These are phyloP conservation scores for Sporobolomyces roseus DNA, from an alignment of 768 basidiomycete species.

Conservation along the genomic window DNA sequence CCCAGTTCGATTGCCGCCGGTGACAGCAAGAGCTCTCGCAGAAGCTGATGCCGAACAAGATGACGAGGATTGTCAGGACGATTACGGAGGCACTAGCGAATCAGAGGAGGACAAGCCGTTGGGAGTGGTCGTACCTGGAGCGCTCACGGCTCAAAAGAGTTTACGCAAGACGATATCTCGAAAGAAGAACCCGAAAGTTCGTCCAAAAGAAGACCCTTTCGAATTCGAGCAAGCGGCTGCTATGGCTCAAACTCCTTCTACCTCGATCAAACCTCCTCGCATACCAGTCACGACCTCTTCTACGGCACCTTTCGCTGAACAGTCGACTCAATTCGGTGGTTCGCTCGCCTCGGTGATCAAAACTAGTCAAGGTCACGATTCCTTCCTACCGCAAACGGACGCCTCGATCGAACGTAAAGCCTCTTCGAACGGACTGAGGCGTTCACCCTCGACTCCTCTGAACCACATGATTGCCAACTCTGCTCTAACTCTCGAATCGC, in stretches of 20 bases:
- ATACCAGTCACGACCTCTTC: background rate
- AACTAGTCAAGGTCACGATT: conserved; percentile 37
- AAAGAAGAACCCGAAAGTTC: conserved; percentile 4
- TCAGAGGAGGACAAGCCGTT: conserved; percentile 70
- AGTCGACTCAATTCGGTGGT: too few relatives aligned
- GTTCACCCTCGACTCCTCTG: conserved; percentile 36
- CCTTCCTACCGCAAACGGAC: conserved; percentile 43
- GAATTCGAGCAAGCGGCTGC: conserved; percentile 27
- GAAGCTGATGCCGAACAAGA: background rate
- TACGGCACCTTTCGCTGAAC: too few relatives aligned
- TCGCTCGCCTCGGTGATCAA: too few relatives aligned
- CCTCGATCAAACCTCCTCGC: background rate
- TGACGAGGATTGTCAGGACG: conserved; percentile 21
- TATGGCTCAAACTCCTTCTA: background rate
- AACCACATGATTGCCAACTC: conserved; percentile 41
- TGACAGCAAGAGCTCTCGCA: background rate
- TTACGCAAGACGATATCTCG: conserved; percentile 57
- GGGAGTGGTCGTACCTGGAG: conserved; percentile 75
- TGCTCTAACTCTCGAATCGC: conserved; percentile 33
- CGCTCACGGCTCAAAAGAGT: conserved; percentile 73
- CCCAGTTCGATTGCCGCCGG: conserved; percentile 10
- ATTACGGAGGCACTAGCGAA: conserved; percentile 20
- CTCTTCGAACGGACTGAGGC: conserved; percentile 15
- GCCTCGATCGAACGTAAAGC: conserved; percentile 35
- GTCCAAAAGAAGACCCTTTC: conserved; percentile 23